Evolutionary conservation across 306 rosid genomes (phyloP), one percentile per base, ranked within the genome.

Genomic region (Quercus aquifolioides): DNA sequence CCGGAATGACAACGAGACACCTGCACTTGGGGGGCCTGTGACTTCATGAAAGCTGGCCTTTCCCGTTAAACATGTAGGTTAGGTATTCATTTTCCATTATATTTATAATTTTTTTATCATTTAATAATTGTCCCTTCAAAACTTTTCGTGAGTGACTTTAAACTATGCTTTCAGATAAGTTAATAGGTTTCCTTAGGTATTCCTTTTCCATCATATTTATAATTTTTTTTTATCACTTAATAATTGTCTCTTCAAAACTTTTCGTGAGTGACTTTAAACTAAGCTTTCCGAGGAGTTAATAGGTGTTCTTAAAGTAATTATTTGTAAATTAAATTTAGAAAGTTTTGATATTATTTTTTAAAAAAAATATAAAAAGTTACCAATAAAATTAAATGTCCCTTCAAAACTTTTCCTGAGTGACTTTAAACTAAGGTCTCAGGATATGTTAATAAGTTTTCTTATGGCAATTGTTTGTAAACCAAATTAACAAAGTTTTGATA

Each of bases 31-130:
- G 54, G 54, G 54, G 54, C 54, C 54, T 77, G 84, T 38, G 69
- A 69, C 35, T 78, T 68, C 77, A 62, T 78, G 79, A 85, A 80
- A 77, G 84, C 79, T 73, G 60, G 76, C 82, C 85, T 63, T 75
- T 85, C 78, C 87, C 58, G 87, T 83, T 80, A 64, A 75, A 80
- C 75, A 75, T 19, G 28, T 71, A 58, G 72, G 79, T 69, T 73
- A 78, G 23, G 71, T 71, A 62, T 54, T 4, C 21, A 28, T 69
- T 74, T 59, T 59, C 15, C 5, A 23, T 28, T 33, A 59, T 59
- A 21, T 23, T 21, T 49, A 49, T 12, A 49, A 10, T 28, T 3
- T 12, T 17, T 63, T 63, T 25, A 63, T 63, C 2, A 1, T 4
- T 8, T 15, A 3, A 31, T 17, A 28, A 63, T 9, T 46, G 69